A percentile compares a stretch with the other conserved stretches of the same genome.
Conservation (phyloP, 257 asterid genomes). For the Fraxinus quadrangulata region DNA sequence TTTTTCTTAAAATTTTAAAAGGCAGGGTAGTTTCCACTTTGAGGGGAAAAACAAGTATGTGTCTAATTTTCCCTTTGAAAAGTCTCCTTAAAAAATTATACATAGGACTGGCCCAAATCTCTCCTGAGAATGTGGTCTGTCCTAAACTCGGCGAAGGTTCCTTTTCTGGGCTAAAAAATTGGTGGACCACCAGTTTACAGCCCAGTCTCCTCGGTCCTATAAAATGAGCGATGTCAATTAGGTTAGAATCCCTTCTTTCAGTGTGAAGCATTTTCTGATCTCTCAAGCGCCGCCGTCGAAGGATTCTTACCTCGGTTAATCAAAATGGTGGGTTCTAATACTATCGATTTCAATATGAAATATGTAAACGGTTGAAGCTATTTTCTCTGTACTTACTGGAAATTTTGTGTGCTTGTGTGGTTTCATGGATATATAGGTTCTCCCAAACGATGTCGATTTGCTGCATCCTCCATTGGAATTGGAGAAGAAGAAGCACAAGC, state of each 20-base stretch:
- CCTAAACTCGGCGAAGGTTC: too few species aligned
- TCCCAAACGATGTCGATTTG: slow-evolving; percentile 38
- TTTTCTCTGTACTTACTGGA: neutral
- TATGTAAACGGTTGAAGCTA: neutral
- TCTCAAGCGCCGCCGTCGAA: neutral
- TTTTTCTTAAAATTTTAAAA: too few species aligned
- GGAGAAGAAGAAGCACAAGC: slow-evolving; percentile 38
- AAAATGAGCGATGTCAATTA: neutral
- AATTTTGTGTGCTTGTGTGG: neutral
- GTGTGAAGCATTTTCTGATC: neutral
- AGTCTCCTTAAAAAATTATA: too few species aligned
- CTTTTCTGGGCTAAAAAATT: neutral
- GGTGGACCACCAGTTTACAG: neutral
- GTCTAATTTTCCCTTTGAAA: too few species aligned
- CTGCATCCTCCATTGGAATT: slow-evolving; percentile 29
- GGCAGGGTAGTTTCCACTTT: too few species aligned
- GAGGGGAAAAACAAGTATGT: too few species aligned
- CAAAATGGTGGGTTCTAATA: neutral
- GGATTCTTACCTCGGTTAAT: neutral
- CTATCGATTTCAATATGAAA: neutral
- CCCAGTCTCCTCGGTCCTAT: neutral
- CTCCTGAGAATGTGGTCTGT: too few species aligned
- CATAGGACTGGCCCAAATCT: too few species aligned
- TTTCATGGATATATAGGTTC: slow-evolving; percentile 21
- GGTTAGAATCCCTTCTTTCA: neutral